These are phyloP conservation scores for Penicillium glabrum DNA, from an alignment of 2,329 filamentous ascomycete species.

Conservation along the genomic window DNA sequence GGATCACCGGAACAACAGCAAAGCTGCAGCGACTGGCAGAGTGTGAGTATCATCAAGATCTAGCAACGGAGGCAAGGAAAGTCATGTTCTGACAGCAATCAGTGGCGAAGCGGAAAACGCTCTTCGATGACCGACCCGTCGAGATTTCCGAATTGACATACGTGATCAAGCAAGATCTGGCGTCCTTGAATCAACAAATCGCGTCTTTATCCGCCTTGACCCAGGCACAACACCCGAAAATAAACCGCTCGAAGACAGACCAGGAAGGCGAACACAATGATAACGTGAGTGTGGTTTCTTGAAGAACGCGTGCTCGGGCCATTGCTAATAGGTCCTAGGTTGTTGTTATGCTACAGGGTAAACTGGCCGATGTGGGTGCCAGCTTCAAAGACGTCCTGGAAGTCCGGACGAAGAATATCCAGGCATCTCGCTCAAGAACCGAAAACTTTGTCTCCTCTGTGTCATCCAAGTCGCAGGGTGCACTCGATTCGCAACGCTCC, in stretches of 20 bases:
- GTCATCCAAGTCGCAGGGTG: conserved; percentile 69
- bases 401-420: conserved; percentile 95
- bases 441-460: conserved; percentile 96
- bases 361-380: conserved; percentile 85
- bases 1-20: conserved; percentile 88
- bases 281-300: conserved; percentile 59
- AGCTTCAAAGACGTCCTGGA: conserved; percentile 98
- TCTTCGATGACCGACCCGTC: conserved; percentile 94
- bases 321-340: conserved; percentile 46
- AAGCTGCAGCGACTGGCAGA: conserved; percentile 93
- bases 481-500: conserved; percentile 66
- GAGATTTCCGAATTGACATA: conserved; percentile 97
- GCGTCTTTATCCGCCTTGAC: conserved; percentile 76
- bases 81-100: neutral
- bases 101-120: conserved; percentile 93
- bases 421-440: conserved; percentile 85
- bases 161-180: conserved; percentile 96
- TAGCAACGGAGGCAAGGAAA: neutral
- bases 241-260: conserved; percentile 49
- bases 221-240: conserved; percentile 69
- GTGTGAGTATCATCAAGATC: conserved; percentile 48
- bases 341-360: conserved; percentile 84
- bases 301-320: conserved; percentile 7
- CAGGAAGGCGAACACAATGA: conserved; percentile 98
- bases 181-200: conserved; percentile 82